Evolutionary conservation across 495 filamentous ascomycete genomes (phyloP).

Genomic region (Podospora fimiseda): DNA sequence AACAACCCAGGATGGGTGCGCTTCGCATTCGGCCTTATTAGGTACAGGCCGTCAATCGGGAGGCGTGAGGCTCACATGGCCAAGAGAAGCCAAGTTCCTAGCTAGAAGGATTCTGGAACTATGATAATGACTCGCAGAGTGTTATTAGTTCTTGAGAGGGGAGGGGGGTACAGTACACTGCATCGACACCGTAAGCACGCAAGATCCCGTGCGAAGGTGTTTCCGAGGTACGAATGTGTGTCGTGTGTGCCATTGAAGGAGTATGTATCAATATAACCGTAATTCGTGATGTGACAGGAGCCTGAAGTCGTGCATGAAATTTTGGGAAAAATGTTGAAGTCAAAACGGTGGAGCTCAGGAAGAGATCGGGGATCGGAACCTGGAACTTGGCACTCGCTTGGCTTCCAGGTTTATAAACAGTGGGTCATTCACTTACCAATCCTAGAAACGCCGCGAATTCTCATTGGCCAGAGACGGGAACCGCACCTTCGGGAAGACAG

Average conservation of each 20-base stretch:
- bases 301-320: background rate
- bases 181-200: too few species aligned
- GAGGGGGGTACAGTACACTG: too few species aligned
- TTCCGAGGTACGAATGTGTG: too few species aligned
- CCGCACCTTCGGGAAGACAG: background rate
- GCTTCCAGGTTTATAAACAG: too few species aligned
- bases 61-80: background rate
- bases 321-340: too few species aligned
- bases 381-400: conserved; percentile 3
- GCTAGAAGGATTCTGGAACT: conserved; percentile 1
- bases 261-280: background rate
- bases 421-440: conserved; percentile 1
- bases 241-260: background rate
- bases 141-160: too few species aligned
- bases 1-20: too few species aligned
- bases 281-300: too few species aligned
- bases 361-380: background rate
- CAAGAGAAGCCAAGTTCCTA: background rate
- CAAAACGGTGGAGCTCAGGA: background rate
- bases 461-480: background rate
- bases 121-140: conserved; percentile 3
- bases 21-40: background rate
- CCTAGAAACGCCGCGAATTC: background rate
- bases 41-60: background rate
- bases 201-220: background rate